phyloP scores from a whole-genome alignment of 345 rosid species.

The Rhodamnia rubescens region DNA sequence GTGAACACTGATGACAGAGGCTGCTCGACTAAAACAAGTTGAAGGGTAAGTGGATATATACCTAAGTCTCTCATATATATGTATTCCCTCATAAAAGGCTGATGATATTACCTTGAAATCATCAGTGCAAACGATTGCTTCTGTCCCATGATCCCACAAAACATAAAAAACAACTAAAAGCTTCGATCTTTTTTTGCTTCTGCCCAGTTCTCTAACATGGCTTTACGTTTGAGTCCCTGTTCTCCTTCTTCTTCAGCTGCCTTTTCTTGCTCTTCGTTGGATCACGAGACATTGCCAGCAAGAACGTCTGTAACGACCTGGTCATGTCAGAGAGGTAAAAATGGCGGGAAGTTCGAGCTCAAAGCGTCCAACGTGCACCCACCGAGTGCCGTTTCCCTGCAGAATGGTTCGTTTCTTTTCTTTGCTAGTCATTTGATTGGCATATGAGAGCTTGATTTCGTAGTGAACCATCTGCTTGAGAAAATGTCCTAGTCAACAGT shows the following conservation, averaged over 20 bases:
- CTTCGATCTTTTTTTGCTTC: background rate
- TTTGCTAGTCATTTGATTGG: background rate
- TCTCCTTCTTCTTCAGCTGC: constrained; percentile 4
- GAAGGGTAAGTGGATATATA: background rate
- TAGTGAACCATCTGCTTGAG: background rate
- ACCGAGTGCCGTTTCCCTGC: constrained; percentile 4
- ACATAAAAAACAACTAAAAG: background rate
- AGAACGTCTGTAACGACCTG: background rate
- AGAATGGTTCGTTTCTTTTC: constrained; percentile 6
- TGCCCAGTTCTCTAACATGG: constrained; percentile 4
- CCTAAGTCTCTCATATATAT: no score
- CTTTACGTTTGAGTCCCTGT: constrained; percentile 5
- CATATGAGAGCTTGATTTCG: background rate
- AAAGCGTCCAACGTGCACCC: constrained; percentile 12
- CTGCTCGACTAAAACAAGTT: background rate
- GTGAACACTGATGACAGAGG: background rate
- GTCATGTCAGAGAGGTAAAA: background rate
- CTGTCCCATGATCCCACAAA: background rate
- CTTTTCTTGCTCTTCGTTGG: background rate
- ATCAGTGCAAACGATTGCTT: background rate
- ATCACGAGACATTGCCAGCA: background rate
- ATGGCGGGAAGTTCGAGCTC: constrained; percentile 2
- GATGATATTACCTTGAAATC: background rate
- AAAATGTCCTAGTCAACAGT: background rate
- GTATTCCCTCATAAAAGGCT: background rate